A percentile compares a stretch with the other conserved stretches of the same genome.
Conservation (phyloP, 371 early-diverging fungal genomes). For the Lichtheimia corymbifera region DNA sequence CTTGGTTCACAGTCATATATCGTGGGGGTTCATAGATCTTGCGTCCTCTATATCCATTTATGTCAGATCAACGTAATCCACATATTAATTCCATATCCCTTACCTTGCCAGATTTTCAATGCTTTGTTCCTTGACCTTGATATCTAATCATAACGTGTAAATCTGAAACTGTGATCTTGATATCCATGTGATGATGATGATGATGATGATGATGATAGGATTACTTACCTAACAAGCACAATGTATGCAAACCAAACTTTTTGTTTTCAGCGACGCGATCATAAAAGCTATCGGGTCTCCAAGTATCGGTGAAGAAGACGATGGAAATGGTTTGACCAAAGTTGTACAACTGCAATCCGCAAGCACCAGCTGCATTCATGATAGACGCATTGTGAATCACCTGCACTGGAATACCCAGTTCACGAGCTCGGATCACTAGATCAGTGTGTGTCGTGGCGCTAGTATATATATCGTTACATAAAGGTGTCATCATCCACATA, state of each 20-base stretch:
- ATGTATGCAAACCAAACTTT: constrained; percentile 89
- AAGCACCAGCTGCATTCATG: constrained; percentile 98
- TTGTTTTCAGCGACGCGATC: constrained; percentile 91
- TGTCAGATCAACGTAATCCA: not conserved
- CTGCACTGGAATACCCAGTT: constrained; percentile 81
- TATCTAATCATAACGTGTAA: constrained; percentile 63
- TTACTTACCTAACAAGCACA: constrained; percentile 83
- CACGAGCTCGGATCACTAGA: constrained; percentile 92
- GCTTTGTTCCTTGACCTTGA: constrained; percentile 98
- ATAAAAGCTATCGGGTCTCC: constrained; percentile 98
- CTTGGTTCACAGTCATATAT: constrained; percentile 97
- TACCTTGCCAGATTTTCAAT: constrained; percentile 92
- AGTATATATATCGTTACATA: not conserved
- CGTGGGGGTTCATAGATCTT: constrained; percentile 96
- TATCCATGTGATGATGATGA: no score
- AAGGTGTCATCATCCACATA: not conserved
- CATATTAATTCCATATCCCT: constrained; percentile 4
- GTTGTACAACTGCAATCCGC: constrained; percentile 98
- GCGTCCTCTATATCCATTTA: constrained; percentile 60
- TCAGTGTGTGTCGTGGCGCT: constrained; percentile 99
- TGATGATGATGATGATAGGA: not conserved
- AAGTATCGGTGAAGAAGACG: constrained; percentile 95
- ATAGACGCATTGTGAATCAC: constrained; percentile 99
- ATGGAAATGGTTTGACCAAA: constrained; percentile 99
- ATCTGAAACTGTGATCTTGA: not conserved